These are phyloP conservation scores for Clathrospora elynae DNA, from an alignment of 2,329 filamentous ascomycete species.

Conservation along the genomic window DNA sequence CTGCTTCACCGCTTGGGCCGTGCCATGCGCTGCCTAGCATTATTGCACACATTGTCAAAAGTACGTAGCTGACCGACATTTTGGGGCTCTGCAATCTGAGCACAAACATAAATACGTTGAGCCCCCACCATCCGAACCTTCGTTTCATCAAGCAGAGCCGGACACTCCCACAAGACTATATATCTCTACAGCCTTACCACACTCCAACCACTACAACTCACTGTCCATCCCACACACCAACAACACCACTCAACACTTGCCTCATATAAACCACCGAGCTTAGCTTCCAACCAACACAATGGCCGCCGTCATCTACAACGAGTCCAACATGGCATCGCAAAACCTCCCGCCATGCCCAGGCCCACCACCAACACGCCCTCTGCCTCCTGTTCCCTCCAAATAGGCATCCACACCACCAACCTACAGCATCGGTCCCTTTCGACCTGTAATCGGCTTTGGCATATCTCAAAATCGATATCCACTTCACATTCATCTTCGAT, in stretches of 20 bases:
- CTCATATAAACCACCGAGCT: constrained; percentile 14
- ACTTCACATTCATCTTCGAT: constrained; percentile 19
- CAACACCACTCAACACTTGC: constrained; percentile 13
- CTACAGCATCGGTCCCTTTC: constrained; percentile 22
- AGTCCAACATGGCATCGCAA: constrained; percentile 46
- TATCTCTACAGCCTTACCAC: constrained; percentile 16
- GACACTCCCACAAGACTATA: constrained; percentile 30
- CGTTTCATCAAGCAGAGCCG: constrained; percentile 43
- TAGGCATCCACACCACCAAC: constrained; percentile 28
- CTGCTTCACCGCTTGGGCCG: constrained; percentile 50
- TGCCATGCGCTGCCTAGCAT: constrained; percentile 43
- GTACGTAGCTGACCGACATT: constrained; percentile 50
- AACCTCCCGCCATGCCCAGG: constrained; percentile 56
- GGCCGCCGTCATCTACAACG: constrained; percentile 46
- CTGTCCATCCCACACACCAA: constrained; percentile 15
- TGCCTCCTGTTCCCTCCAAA: constrained; percentile 54
- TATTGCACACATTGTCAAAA: constrained; percentile 50
- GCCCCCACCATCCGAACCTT: constrained; percentile 36
- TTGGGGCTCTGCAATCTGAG: constrained; percentile 44
- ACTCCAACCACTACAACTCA: constrained; percentile 8
- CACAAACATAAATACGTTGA: constrained; percentile 49
- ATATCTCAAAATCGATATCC: constrained; percentile 30
- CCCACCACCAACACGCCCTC: constrained; percentile 54
- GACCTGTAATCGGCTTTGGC: constrained; percentile 33
- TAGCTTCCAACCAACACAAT: constrained; percentile 31